A percentile compares a stretch with the other conserved stretches of the same genome.
These are phyloP conservation scores for Grigorovia jiainica DNA, from an alignment of 805 yeast genomes.

Conservation along the genomic window DNA sequence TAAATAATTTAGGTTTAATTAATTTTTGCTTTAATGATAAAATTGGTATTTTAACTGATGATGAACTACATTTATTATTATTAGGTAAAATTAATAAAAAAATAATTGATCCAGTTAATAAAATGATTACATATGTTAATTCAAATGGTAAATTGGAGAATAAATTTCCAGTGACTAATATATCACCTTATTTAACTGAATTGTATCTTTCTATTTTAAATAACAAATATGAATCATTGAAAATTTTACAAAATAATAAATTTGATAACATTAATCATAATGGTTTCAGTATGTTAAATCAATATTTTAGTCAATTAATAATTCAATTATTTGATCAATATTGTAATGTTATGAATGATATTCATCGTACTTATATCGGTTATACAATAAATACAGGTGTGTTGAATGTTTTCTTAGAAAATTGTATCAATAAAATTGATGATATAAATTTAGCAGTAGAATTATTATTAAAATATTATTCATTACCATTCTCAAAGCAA, in stretches of 20 bases:
- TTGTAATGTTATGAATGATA: neutral
- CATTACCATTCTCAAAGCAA: slow-evolving; percentile 6
- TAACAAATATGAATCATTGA: slow-evolving; percentile 7
- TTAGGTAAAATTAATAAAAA: neutral
- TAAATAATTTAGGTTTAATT: slow-evolving; percentile 21
- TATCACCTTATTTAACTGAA: slow-evolving; percentile 13
- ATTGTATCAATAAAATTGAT: slow-evolving; percentile 11
- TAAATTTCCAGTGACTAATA: neutral
- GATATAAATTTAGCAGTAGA: slow-evolving; percentile 19
- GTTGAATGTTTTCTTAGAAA: slow-evolving; percentile 13
- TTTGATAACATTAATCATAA: slow-evolving; percentile 1
- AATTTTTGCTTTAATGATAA: neutral
- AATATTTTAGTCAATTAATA: neutral
- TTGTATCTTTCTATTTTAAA: slow-evolving; percentile 17
- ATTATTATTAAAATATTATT: slow-evolving; percentile 17
- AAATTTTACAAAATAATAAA: slow-evolving; percentile 8
- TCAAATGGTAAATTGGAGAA: neutral
- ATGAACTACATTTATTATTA: slow-evolving; percentile 2
- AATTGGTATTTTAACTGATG: neutral
- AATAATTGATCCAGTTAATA: slow-evolving; percentile 3
- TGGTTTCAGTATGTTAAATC: slow-evolving; percentile 1
- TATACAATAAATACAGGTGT: slow-evolving; percentile 16
- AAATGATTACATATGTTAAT: slow-evolving; percentile 5
- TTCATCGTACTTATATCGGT: neutral
- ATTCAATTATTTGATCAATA: neutral